Evolutionary conservation across 1,139 yeast genomes (phyloP), one percentile per base, ranked within the genome.

Genomic region (Yamadazyma taylorii): DNA sequence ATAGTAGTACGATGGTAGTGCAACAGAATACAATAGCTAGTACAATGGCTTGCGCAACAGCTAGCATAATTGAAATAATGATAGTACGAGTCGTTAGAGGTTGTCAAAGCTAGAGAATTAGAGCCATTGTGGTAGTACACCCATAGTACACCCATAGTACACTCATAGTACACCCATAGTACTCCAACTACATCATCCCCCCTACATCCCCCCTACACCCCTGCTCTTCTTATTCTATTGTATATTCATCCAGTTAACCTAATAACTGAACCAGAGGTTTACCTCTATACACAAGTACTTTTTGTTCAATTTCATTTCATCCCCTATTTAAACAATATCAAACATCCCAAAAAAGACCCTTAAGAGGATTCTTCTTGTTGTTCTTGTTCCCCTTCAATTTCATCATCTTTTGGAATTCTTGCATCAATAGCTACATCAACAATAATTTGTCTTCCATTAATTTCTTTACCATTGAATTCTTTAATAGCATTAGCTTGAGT

Each of bases 341-440:
- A 6, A 19, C 27, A n/a, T n/a, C 11, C 5, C 14, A 24, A 27
- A 6, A 8, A 19, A 19, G 8, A 19, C 8, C 16, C 17, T 24
- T 32, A 19, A 11, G 9, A 13, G 8, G 31, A 12, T 16, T 27
- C 30, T 13, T 26, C 16, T 11, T 12, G 21, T 17, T 36, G 30
- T n/a, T 24, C 36, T 3, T 32, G 30, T 43, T n/a, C 30, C 10
- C 16, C 50, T 14, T 41, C 48, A 30, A 29, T 12, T 19, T 29
- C 32, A n/a, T 19, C 7, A 29, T 52, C 60, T 32, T 51, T 56
- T 36, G 66, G 67, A 30, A 58, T 50, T 48, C 60, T 61, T 19
- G 69, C 63, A 52, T 79, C 81, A 47, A 79, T 63, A 23, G 87
- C 86, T 47, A 76, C 68, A 40, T 76, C 78, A 43, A 78, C 79